phyloP scores from a whole-genome alignment of 306 rosid genomes.

The Geum urbanum region DNA sequence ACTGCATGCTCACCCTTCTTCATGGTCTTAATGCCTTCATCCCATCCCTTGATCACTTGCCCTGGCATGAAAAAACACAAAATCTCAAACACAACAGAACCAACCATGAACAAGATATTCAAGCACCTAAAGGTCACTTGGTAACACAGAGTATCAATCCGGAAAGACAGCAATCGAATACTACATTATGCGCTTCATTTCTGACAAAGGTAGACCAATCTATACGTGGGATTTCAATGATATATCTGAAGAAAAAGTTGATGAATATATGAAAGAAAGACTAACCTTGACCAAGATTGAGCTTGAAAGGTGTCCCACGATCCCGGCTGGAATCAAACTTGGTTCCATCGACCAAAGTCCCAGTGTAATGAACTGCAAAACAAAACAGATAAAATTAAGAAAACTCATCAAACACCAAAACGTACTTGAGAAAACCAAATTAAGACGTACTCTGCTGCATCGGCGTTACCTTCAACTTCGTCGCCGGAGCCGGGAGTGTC shows the following conservation, averaged over 20 bases:
- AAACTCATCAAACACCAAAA: neutral
- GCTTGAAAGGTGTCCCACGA: constrained; percentile 64
- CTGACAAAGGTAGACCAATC: too few relatives aligned
- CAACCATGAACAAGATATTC: neutral
- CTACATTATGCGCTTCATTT: too few relatives aligned
- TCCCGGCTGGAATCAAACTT: constrained; percentile 79
- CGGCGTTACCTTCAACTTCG: constrained; percentile 63
- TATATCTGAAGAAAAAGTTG: too few relatives aligned
- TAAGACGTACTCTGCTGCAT: too few relatives aligned
- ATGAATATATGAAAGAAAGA: neutral
- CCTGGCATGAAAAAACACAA: constrained; percentile 19
- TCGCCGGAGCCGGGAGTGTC: constrained; percentile 62
- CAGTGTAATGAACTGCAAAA: constrained; percentile 70
- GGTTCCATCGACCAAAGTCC: constrained; percentile 75
- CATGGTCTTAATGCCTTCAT: constrained; percentile 81
- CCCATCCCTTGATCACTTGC: constrained; percentile 93
- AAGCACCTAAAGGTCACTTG: too few relatives aligned
- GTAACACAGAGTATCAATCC: too few relatives aligned
- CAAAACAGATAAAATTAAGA: neutral
- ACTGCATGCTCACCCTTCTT: constrained; percentile 76
- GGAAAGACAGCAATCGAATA: too few relatives aligned
- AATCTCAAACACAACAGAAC: neutral
- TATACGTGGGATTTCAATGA: too few relatives aligned
- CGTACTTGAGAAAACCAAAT: too few relatives aligned
- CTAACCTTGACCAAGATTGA: constrained; percentile 73